Percentiles rank a stretch among this genome's conserved stretches.
Conservation (phyloP, 2,329 filamentous ascomycete species). For the Pleomassaria siparia region DNA sequence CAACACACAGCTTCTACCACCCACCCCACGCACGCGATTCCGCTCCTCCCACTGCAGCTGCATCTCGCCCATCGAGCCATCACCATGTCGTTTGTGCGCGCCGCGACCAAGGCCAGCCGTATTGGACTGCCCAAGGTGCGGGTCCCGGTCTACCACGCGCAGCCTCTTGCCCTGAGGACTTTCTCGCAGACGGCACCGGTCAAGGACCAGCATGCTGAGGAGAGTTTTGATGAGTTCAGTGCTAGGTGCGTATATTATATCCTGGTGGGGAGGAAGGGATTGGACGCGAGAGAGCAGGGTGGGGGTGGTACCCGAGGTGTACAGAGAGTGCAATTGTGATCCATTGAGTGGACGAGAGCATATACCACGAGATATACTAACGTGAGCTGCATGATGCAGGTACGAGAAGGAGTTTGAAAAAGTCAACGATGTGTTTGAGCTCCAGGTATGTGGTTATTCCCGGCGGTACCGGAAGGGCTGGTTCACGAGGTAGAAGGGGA, state of each 20-base stretch:
- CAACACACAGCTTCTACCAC: slow-evolving; percentile 19
- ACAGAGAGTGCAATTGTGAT: slow-evolving; percentile 30
- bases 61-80: slow-evolving; percentile 27
- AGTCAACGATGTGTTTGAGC: slow-evolving; percentile 99
- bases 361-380: slow-evolving; percentile 26
- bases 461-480: slow-evolving; percentile 8
- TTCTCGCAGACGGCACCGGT: slow-evolving; percentile 56
- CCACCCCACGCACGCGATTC: slow-evolving; percentile 23
- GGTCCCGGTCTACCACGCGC: slow-evolving; percentile 38
- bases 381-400: slow-evolving; percentile 56
- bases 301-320: slow-evolving; percentile 7
- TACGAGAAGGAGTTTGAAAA: slow-evolving; percentile 99
- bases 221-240: slow-evolving; percentile 99
- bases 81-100: slow-evolving; percentile 42
- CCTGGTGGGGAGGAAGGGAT: slow-evolving; percentile 15
- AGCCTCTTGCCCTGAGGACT: slow-evolving; percentile 37
- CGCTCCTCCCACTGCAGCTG: slow-evolving; percentile 19
- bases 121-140: slow-evolving; percentile 35
- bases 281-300: slow-evolving; percentile 13
- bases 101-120: slow-evolving; percentile 38
- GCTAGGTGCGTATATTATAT: slow-evolving; percentile 79
- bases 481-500: neutral
- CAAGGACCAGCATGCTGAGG: slow-evolving; percentile 72
- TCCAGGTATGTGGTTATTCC: slow-evolving; percentile 73
- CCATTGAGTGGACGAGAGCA: slow-evolving; percentile 12